phyloP scores from a whole-genome alignment of 805 yeast species.

The Zygoascus tannicola region DNA sequence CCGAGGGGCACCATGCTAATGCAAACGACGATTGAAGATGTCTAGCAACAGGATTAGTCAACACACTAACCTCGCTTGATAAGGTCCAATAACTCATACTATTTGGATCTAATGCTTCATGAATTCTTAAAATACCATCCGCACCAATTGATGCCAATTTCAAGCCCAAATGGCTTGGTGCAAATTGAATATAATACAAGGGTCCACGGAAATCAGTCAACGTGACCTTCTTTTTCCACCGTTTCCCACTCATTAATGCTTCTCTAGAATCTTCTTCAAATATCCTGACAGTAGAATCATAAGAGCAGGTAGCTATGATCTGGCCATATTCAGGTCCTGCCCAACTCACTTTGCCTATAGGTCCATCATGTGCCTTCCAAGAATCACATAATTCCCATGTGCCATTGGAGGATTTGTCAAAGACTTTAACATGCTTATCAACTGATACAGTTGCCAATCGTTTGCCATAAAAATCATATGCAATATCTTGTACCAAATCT shows the following conservation, averaged over 20 bases:
- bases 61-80: constrained; percentile 52
- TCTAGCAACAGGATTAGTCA: constrained; percentile 64
- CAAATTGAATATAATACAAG: constrained; percentile 79
- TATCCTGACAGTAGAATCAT: constrained; percentile 77
- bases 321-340: constrained; percentile 93
- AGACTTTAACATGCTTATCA: constrained; percentile 87
- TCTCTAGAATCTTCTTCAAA: constrained; percentile 89
- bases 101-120: constrained; percentile 85
- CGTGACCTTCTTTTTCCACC: constrained; percentile 72
- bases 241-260: constrained; percentile 62
- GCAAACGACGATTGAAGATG: constrained; percentile 80
- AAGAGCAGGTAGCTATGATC: constrained; percentile 77
- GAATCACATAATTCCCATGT: constrained; percentile 75
- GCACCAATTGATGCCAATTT: constrained; percentile 80
- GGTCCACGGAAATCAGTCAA: constrained; percentile 85
- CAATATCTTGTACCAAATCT: constrained; percentile 81
- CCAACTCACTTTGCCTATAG: constrained; percentile 76
- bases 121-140: constrained; percentile 77
- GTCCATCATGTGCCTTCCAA: constrained; percentile 93
- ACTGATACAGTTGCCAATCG: constrained; percentile 91
- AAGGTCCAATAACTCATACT: constrained; percentile 76
- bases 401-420: constrained; percentile 43
- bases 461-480: constrained; percentile 83
- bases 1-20: constrained; percentile 83
- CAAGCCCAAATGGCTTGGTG: constrained; percentile 75